phyloP scores from a whole-genome alignment of 495 filamentous ascomycete genomes.

The Talaromyces proteolyticus region DNA sequence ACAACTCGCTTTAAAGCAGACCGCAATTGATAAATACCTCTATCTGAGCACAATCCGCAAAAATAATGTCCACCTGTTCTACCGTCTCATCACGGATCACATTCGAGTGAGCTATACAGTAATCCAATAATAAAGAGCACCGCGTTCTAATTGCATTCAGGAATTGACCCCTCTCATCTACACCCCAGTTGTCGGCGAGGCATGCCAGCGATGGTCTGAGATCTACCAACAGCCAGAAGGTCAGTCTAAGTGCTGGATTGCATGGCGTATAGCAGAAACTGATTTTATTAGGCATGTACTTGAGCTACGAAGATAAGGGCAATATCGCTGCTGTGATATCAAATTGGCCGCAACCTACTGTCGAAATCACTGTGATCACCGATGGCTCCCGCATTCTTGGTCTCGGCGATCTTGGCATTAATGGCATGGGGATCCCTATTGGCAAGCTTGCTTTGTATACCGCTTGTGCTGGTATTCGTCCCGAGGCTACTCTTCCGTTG shows the following conservation, averaged over 20 bases:
- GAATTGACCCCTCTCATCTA: constrained; percentile 94
- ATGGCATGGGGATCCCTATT: constrained; percentile 97
- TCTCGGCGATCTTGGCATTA: constrained; percentile 91
- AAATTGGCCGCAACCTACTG: constrained; percentile 83
- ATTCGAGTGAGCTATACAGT: constrained; percentile 51
- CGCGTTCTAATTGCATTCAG: constrained; percentile 25
- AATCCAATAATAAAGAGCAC: constrained; percentile 2
- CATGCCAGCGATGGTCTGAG: constrained; percentile 91
- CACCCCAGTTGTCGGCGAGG: constrained; percentile 95
- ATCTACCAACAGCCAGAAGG: constrained; percentile 95
- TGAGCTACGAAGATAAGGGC: constrained; percentile 84
- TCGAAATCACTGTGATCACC: constrained; percentile 95
- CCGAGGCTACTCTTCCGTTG: constrained; percentile 84
- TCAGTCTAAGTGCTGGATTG: constrained; percentile 20
- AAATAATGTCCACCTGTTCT: constrained; percentile 91
- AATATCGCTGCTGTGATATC: constrained; percentile 75
- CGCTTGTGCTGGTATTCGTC: constrained; percentile 93
- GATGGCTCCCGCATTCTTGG: constrained; percentile 96
- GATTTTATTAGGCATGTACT: constrained; percentile 59
- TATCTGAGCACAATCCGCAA: constrained; percentile 86
- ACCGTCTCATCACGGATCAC: constrained; percentile 85
- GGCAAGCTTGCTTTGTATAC: constrained; percentile 93
- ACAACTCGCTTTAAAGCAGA: constrained; percentile 71
- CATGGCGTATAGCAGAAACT: background rate
- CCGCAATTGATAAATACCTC: constrained; percentile 86